Evolutionary conservation across 176 grass and related monocot genomes (phyloP).

Genomic region (Coix lacrymajobi): DNA sequence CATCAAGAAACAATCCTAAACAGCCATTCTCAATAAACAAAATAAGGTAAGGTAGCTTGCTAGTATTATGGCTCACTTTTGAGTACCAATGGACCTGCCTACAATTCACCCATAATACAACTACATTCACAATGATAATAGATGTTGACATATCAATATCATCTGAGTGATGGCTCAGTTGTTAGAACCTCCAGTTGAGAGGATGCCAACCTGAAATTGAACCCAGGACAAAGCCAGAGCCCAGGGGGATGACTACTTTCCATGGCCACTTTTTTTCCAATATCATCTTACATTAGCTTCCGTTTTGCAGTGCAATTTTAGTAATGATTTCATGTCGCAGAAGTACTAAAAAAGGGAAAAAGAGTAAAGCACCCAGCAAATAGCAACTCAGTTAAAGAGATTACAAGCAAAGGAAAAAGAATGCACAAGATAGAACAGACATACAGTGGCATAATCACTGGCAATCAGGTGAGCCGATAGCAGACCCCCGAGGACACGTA

Average conservation of each 20-base stretch:
- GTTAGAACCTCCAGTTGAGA: not conserved
- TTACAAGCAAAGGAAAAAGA: not conserved
- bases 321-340: not conserved
- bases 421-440: not conserved
- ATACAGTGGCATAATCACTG: slow-evolving; percentile 94
- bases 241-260: not conserved
- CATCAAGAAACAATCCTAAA: not conserved
- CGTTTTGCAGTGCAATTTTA: not conserved
- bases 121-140: not conserved
- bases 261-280: not conserved
- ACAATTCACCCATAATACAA: not conserved
- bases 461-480: slow-evolving; percentile 89
- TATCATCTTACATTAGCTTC: not conserved
- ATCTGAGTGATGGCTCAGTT: not conserved
- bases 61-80: not conserved
- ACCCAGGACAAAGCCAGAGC: not conserved
- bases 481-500: slow-evolving; percentile 87
- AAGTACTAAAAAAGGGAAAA: not conserved
- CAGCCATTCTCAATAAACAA: not conserved
- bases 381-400: not conserved
- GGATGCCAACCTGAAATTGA: not conserved
- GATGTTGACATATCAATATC: not conserved
- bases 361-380: not conserved
- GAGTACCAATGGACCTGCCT: not conserved
- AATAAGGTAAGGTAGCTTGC: not conserved